phyloP scores from a whole-genome alignment of 345 rosid species.

The Corchorus olitorius region DNA sequence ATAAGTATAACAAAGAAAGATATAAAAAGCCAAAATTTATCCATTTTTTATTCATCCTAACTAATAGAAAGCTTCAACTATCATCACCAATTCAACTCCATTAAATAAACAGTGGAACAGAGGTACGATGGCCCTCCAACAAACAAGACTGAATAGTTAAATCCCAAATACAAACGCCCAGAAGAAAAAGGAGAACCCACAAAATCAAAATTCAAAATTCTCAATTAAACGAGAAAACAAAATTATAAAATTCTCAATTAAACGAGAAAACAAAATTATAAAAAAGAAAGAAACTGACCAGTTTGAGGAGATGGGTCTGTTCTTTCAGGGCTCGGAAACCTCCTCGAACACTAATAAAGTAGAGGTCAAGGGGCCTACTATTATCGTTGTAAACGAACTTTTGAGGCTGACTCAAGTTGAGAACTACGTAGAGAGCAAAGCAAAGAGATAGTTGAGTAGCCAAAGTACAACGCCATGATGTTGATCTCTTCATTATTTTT shows the following conservation, averaged over 20 bases:
- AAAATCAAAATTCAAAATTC: background rate
- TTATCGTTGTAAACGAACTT: conserved; percentile 28
- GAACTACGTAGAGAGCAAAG: conserved; percentile 53
- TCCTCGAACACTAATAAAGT: conserved; percentile 67
- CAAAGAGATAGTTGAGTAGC: conserved; percentile 58
- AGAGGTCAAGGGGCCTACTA: conserved; percentile 38
- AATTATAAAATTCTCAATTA: background rate
- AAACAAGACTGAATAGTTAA: background rate
- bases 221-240: background rate
- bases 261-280: background rate
- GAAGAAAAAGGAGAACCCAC: background rate
- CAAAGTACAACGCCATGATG: conserved; percentile 60
- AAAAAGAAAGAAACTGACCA: conserved; percentile 40
- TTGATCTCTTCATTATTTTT: conserved; percentile 44
- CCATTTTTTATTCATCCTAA: background rate
- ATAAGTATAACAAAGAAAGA: background rate
- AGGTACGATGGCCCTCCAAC: background rate
- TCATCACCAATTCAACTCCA: background rate
- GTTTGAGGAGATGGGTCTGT: conserved; percentile 63
- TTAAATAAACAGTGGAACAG: background rate
- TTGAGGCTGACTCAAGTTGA: conserved; percentile 60
- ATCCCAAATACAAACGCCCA: background rate
- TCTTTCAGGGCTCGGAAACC: conserved; percentile 48
- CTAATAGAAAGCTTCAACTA: background rate
- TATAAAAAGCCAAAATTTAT: background rate